A percentile compares a stretch with the other conserved stretches of the same genome.
phyloP scores from a whole-genome alignment of 352 stramenopile genomes.

The Phytophthora nicotianae region DNA sequence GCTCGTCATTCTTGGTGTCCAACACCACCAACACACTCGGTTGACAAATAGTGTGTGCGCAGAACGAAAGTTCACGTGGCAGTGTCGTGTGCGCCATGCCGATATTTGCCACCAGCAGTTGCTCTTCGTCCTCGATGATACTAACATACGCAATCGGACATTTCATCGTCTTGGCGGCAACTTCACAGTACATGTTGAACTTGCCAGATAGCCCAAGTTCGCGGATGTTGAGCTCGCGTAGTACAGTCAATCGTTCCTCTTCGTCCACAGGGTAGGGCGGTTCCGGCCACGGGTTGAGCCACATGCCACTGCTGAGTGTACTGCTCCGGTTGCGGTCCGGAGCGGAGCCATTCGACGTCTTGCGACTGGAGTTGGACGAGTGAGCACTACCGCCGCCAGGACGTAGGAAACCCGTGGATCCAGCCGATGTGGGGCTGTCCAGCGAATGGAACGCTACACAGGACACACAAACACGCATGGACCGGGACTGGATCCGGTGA shows the following conservation, averaged over 20 bases:
- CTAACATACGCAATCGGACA: slow-evolving; percentile 87
- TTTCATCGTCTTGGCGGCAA: slow-evolving; percentile 89
- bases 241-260: slow-evolving; percentile 68
- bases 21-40: slow-evolving; percentile 81
- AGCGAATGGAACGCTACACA: slow-evolving; percentile 85
- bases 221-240: slow-evolving; percentile 84
- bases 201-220: slow-evolving; percentile 74
- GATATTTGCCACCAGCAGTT: slow-evolving; percentile 85
- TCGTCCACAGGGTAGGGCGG: slow-evolving; percentile 82
- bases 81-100: slow-evolving; percentile 84
- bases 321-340: slow-evolving; percentile 47
- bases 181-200: slow-evolving; percentile 90
- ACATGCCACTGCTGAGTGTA: slow-evolving; percentile 67
- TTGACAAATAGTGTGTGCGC: slow-evolving; percentile 86
- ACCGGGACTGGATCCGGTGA: slow-evolving; percentile 83
- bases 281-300: slow-evolving; percentile 84
- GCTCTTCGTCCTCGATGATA: slow-evolving; percentile 86
- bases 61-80: slow-evolving; percentile 84
- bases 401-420: slow-evolving; percentile 46
- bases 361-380: slow-evolving; percentile 50
- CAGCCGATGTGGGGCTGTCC: slow-evolving; percentile 73
- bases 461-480: slow-evolving; percentile 86
- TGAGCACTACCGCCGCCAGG: slow-evolving; percentile 34
- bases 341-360: slow-evolving; percentile 62
- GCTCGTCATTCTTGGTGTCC: slow-evolving; percentile 86